phyloP scores from a whole-genome alignment of 169 alveolate genomes.

The Besnoitia besnoiti region DNA sequence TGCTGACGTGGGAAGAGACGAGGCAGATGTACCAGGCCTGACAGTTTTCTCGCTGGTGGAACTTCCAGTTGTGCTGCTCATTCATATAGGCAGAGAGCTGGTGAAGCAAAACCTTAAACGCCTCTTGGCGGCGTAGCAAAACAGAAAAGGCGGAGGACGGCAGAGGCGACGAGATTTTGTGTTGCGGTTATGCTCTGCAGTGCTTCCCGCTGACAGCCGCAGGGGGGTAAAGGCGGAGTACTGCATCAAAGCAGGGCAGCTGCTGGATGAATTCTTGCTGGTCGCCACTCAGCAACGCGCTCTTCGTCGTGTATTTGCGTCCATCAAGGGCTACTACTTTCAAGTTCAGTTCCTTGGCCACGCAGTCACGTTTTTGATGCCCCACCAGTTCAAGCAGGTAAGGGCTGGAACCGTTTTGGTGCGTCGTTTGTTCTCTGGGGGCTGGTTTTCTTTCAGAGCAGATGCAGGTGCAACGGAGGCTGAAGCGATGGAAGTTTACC shows the following conservation, averaged over 20 bases:
- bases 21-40: no score
- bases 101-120: neutral
- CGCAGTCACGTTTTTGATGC: conserved; percentile 96
- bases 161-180: no score
- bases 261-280: conserved; percentile 89
- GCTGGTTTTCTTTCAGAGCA: no score
- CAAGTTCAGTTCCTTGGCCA: conserved; percentile 95
- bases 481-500: no score
- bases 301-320: conserved; percentile 84
- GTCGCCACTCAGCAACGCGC: conserved; percentile 76
- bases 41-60: no score
- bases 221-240: conserved; percentile 68
- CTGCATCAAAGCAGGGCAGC: conserved; percentile 76
- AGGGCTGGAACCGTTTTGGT: no score
- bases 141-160: no score
- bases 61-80: neutral
- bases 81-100: neutral
- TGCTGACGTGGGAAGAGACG: no score
- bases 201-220: conserved; percentile 69
- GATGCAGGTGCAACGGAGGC: neutral
- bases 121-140: neutral
- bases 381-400: conserved; percentile 94
- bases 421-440: no score
- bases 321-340: conserved; percentile 98
- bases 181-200: neutral